A percentile compares a stretch with the other conserved stretches of the same genome.
These are phyloP conservation scores for Leishmania guyanensis DNA, from an alignment of 208 protist genomes.

Conservation along the genomic window DNA sequence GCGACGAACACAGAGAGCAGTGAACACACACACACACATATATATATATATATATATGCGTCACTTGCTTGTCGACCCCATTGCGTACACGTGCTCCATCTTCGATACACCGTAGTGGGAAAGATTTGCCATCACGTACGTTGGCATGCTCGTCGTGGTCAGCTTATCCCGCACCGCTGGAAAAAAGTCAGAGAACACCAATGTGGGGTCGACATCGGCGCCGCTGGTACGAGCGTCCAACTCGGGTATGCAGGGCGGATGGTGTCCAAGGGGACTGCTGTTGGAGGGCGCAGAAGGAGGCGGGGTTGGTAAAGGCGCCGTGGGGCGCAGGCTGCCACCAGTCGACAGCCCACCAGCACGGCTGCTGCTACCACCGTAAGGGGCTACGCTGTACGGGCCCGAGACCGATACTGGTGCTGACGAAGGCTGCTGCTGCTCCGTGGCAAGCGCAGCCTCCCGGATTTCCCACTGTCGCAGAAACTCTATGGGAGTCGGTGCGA, in stretches of 20 bases:
- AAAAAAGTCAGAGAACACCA: constrained; percentile 32
- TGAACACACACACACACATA: neutral
- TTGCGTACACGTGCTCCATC: constrained; percentile 48
- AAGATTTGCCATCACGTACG: constrained; percentile 40
- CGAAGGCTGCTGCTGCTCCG: constrained; percentile 16
- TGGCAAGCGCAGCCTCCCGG: constrained; percentile 38
- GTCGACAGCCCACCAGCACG: neutral
- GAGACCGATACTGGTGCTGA: neutral
- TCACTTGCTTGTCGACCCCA: constrained; percentile 14
- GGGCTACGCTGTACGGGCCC: constrained; percentile 28
- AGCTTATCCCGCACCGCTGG: constrained; percentile 25
- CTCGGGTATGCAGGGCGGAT: neutral
- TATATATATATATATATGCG: neutral
- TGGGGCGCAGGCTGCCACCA: constrained; percentile 9
- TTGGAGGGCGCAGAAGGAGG: neutral
- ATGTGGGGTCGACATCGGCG: neutral
- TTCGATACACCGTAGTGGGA: constrained; percentile 55
- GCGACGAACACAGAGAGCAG: neutral
- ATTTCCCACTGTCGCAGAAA: constrained; percentile 54
- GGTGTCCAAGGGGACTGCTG: neutral
- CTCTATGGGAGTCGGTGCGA: constrained; percentile 47
- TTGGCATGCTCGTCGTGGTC: constrained; percentile 34
- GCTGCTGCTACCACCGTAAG: constrained; percentile 16
- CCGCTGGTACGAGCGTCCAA: neutral
- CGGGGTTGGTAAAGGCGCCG: neutral